Percentiles rank a stretch among this genome's conserved stretches.
phyloP scores from a whole-genome alignment of 78 protist species.

The Thecamonas trahens region DNA sequence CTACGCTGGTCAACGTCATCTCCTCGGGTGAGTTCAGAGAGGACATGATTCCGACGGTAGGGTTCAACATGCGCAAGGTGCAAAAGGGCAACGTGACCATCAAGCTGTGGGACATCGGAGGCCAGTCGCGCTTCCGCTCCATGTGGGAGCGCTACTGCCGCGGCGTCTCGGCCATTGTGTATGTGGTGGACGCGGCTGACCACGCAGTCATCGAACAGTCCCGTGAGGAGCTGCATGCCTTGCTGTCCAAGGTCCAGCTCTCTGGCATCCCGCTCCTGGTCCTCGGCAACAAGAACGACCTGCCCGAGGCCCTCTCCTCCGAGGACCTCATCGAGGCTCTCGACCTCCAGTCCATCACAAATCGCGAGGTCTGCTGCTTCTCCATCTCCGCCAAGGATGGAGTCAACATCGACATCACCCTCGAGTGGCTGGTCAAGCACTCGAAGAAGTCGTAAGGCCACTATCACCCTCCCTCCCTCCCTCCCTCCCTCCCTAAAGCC shows the following conservation, averaged over 20 bases:
- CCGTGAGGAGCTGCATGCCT: conserved; percentile 60
- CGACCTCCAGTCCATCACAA: conserved; percentile 40
- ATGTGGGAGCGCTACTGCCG: conserved; percentile 98
- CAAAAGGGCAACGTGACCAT: conserved; percentile 87
- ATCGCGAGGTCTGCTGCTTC: conserved; percentile 86
- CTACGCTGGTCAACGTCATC: conserved; percentile 88
- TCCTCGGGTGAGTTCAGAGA: conserved; percentile 64
- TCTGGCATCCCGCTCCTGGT: conserved; percentile 88
- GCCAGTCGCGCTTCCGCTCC: conserved; percentile 89
- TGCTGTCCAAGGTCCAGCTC: conserved; percentile 83
- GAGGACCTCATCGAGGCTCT: conserved; percentile 62
- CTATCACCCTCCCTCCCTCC: too few relatives aligned
- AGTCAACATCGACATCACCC: conserved; percentile 79
- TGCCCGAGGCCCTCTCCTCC: conserved; percentile 48
- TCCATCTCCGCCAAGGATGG: conserved; percentile 81
- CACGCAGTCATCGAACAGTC: conserved; percentile 52
- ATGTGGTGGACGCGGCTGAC: conserved; percentile 89
- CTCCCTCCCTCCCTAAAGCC: too few relatives aligned
- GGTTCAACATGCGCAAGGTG: conserved; percentile 89
- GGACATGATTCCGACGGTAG: conserved; percentile 94
- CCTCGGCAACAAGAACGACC: conserved; percentile 94
- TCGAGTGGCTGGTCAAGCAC: conserved; percentile 86
- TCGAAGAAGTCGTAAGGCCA: too few relatives aligned
- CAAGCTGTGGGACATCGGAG: conserved; percentile 94
- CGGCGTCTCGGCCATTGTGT: conserved; percentile 90